Percentiles rank a stretch among this genome's conserved stretches.
Conservation (phyloP, 1,284 basidiomycete genomes). For the Apiotrichum gamsii region DNA sequence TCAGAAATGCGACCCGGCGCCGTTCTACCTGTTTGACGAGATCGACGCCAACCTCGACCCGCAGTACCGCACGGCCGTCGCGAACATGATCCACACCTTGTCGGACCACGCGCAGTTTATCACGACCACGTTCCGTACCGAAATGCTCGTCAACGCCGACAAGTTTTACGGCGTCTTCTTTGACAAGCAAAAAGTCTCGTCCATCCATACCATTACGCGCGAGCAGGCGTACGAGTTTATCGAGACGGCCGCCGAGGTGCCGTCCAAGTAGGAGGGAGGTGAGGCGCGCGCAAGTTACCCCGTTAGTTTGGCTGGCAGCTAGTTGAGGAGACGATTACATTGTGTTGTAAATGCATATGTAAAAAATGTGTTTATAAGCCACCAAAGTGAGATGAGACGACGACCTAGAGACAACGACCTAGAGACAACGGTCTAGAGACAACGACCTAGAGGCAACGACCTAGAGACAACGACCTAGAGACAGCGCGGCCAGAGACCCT, state of each 20-base stretch:
- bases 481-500: slow-evolving; percentile 43
- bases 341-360: no score
- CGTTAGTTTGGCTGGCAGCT: no score
- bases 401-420: no score
- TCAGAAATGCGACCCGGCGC: slow-evolving; percentile 98
- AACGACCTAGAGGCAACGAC: no score
- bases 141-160: slow-evolving; percentile 77
- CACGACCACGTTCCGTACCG: slow-evolving; percentile 95
- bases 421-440: no score
- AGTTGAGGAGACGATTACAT: no score
- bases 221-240: slow-evolving; percentile 44
- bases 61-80: slow-evolving; percentile 94
- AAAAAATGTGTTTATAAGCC: no score
- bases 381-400: no score
- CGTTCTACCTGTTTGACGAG: slow-evolving; percentile 99
- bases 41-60: slow-evolving; percentile 98
- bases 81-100: slow-evolving; percentile 94
- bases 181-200: slow-evolving; percentile 85
- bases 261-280: not conserved
- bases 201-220: slow-evolving; percentile 40
- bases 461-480: slow-evolving; percentile 5
- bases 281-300: no score
- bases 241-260: slow-evolving; percentile 16
- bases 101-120: slow-evolving; percentile 89
- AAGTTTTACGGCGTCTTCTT: slow-evolving; percentile 99